These are phyloP conservation scores for Sporisorium exsertum DNA, from an alignment of 1,284 basidiomycete species.

Conservation along the genomic window DNA sequence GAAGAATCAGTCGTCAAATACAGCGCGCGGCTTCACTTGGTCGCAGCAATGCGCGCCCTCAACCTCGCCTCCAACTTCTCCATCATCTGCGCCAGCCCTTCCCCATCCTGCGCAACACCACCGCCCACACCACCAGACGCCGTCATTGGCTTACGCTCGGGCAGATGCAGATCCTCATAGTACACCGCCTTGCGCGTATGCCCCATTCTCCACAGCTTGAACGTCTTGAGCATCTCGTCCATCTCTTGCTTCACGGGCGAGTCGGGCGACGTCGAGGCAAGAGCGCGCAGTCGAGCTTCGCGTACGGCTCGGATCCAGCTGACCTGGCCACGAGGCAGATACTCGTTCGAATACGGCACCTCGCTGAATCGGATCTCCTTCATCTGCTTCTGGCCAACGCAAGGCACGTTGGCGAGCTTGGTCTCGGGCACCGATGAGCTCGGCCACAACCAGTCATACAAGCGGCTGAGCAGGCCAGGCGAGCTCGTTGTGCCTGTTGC, in stretches of 20 bases:
- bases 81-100: constrained; percentile 47
- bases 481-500: neutral
- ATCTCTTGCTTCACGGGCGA: constrained; percentile 31
- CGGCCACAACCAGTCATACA: constrained; percentile 48
- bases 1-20: no score
- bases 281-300: constrained; percentile 24
- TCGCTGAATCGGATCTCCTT: constrained; percentile 51
- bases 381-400: constrained; percentile 30
- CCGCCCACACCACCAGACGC: constrained; percentile 47
- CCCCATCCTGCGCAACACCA: constrained; percentile 28
- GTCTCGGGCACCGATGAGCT: neutral
- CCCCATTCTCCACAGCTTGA: constrained; percentile 50
- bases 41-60: constrained; percentile 38
- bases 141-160: constrained; percentile 50
- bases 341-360: constrained; percentile 49
- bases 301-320: constrained; percentile 42
- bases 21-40: constrained; percentile 20
- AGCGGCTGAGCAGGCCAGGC: constrained; percentile 15
- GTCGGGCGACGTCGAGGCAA: constrained; percentile 16
- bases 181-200: constrained; percentile 51
- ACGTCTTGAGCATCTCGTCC: constrained; percentile 47
- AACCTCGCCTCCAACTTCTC: constrained; percentile 48
- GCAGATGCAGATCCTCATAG: constrained; percentile 45
- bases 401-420: constrained; percentile 25
- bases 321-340: constrained; percentile 37